These are phyloP conservation scores for Wickerhamiella kazuoi DNA, from an alignment of 805 yeast species.

Conservation along the genomic window DNA sequence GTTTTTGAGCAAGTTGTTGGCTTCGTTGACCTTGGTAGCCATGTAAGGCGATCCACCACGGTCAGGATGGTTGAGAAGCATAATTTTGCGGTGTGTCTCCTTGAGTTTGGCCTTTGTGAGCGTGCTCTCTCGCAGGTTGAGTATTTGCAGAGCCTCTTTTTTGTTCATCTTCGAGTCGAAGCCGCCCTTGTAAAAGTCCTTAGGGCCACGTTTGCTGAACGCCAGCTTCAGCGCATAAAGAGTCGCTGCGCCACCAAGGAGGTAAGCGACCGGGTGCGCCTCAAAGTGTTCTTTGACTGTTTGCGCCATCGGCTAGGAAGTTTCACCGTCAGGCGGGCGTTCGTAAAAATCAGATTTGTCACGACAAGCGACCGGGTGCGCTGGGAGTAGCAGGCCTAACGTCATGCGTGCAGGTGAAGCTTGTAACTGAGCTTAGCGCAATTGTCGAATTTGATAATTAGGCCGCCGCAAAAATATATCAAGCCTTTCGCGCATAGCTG, in stretches of 20 bases:
- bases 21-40: conserved; percentile 86
- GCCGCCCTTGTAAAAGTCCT: conserved; percentile 67
- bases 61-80: conserved; percentile 88
- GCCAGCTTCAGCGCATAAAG: conserved; percentile 18
- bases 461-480: no score
- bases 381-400: no score
- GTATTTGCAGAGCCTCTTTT: conserved; percentile 71
- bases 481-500: no score
- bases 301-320: not conserved
- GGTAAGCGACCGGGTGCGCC: conserved; percentile 60
- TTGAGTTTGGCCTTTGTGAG: conserved; percentile 30
- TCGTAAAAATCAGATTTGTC: no score
- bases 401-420: no score
- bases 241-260: conserved; percentile 48
- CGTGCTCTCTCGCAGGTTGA: conserved; percentile 36
- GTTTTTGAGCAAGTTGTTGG: conserved; percentile 62
- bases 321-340: no score
- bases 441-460: no score
- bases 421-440: no score
- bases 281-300: conserved; percentile 13
- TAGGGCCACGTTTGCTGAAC: conserved; percentile 32
- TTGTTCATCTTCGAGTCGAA: conserved; percentile 84
- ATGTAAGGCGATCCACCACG: conserved; percentile 80
- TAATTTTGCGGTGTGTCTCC: conserved; percentile 61
- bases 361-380: no score